Evolutionary conservation across 805 yeast genomes (phyloP).

Genomic region (Candida cerambycidarum): DNA sequence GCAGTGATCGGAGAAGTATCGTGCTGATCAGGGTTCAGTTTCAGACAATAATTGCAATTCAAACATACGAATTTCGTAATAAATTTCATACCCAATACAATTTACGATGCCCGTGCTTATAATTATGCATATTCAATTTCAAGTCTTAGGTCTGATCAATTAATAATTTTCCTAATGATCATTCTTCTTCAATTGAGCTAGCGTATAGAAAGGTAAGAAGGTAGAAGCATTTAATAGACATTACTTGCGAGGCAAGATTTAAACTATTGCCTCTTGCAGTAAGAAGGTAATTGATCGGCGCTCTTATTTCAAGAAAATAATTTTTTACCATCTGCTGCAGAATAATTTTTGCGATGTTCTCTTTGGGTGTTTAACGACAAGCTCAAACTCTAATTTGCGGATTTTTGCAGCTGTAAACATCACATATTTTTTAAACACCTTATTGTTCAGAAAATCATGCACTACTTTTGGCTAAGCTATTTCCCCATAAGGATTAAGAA

Average conservation of each 20-base stretch:
- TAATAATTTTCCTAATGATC: too few species aligned
- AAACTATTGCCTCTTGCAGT: background rate
- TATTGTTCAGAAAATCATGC: background rate
- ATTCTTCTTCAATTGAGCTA: too few species aligned
- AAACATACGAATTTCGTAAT: background rate
- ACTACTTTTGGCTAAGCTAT: background rate
- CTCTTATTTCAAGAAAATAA: background rate
- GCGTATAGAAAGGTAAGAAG: too few species aligned
- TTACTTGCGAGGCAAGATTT: too few species aligned
- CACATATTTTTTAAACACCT: background rate
- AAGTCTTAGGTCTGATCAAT: too few species aligned
- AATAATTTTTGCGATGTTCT: background rate
- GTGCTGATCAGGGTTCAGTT: background rate
- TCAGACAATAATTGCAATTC: background rate
- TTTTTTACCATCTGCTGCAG: background rate
- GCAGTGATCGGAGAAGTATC: background rate
- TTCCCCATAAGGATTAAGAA: background rate
- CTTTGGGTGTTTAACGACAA: background rate
- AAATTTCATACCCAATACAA: too few species aligned
- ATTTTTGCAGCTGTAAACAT: background rate
- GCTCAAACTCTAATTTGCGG: background rate
- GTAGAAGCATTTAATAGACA: too few species aligned
- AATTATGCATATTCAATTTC: too few species aligned
- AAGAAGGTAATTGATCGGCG: background rate
- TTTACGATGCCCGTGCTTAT: background rate